A percentile compares a stretch with the other conserved stretches of the same genome.
These are phyloP conservation scores for Eleusine coracana DNA, from an alignment of 176 grass and related monocot genomes.

Conservation along the genomic window DNA sequence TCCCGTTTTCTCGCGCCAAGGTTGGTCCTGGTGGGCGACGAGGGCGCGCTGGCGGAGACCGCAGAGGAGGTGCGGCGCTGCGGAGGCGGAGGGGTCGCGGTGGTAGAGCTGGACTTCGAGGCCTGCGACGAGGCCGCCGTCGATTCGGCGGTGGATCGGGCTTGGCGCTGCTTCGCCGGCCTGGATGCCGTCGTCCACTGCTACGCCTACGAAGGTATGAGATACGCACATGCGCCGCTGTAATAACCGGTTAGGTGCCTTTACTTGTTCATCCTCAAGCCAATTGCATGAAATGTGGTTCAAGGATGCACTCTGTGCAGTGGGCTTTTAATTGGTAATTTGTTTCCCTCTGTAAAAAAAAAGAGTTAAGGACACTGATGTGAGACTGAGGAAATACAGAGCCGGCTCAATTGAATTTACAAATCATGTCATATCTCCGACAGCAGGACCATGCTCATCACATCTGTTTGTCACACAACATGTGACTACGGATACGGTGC, in stretches of 20 bases:
- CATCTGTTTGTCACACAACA: not conserved
- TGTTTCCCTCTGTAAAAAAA: too few species aligned
- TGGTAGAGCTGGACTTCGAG: slow-evolving; percentile 66
- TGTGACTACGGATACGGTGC: not conserved
- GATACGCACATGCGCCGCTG: too few species aligned
- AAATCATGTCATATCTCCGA: not conserved
- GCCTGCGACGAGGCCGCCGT: slow-evolving; percentile 59
- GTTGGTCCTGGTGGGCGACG: slow-evolving; percentile 75
- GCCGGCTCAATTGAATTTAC: too few species aligned
- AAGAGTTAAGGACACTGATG: too few species aligned
- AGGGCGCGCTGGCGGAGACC: slow-evolving; percentile 43
- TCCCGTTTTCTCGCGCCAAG: slow-evolving; percentile 21
- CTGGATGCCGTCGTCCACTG: slow-evolving; percentile 77
- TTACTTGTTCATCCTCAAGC: not conserved
- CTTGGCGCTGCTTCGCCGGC: slow-evolving; percentile 59
- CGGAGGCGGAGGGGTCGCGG: slow-evolving; percentile 22
- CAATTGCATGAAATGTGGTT: not conserved
- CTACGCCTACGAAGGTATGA: slow-evolving; percentile 73
- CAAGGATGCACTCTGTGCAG: not conserved
- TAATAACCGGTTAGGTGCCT: not conserved
- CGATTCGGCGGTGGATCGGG: slow-evolving; percentile 56
- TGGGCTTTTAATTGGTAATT: too few species aligned
- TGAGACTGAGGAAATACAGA: too few species aligned
- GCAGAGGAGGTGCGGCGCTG: slow-evolving; percentile 37
- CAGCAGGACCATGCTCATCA: not conserved